Base-by-base conservation (phyloP, 495 filamentous ascomycete species). In the Tuber melanosporum region DNA sequence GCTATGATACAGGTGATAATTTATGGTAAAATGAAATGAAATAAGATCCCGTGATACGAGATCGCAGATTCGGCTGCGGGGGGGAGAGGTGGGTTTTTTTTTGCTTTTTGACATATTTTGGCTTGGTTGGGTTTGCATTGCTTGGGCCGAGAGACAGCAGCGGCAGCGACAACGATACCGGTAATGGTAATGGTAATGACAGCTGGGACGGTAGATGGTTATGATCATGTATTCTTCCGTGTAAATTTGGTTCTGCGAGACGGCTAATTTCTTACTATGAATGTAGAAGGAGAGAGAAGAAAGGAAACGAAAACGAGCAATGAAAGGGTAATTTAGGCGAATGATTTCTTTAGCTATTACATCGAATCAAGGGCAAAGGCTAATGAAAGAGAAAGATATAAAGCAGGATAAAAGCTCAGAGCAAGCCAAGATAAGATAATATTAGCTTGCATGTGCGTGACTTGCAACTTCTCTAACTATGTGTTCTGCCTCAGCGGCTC, bases 401-500 rank as follows among this genome's bases (percentile, higher is more conserved):
- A 47, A 17, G 39, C 39, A 41, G 39, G 39, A 41, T 41, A 41
- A 41, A 41, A 41, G 39, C 69, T 39, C 36, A 70, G 46, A 41
- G 42, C 14, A 57, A 71, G 71, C 10, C 20, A 39, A 19, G 22
- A 52, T 72, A 39, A 19, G 22, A 52, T 72, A 72, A 75, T 14
- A 19, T 36, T 42, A 22, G 36, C 66, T 71, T 62, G 71, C 45
- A 71, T 26, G 41, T 43, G 3, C 36, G 72, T 74, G 43, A 6
- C 26, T 45, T 72, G 70, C 10, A 42, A 43, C 10, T 41, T 74
- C 70, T 71, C 73, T 71, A 45, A 71, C 12, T 26, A 79, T 45
- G 2, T 82, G 62, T 19, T 74, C 73, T 42, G 78, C 76, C 72
- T 83, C 71, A 19, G 73, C 49, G 70, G 76, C 76, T 22, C 78